Base-by-base conservation (phyloP, 2,329 filamentous ascomycete genomes). In the Furcasterigmium furcatum region DNA sequence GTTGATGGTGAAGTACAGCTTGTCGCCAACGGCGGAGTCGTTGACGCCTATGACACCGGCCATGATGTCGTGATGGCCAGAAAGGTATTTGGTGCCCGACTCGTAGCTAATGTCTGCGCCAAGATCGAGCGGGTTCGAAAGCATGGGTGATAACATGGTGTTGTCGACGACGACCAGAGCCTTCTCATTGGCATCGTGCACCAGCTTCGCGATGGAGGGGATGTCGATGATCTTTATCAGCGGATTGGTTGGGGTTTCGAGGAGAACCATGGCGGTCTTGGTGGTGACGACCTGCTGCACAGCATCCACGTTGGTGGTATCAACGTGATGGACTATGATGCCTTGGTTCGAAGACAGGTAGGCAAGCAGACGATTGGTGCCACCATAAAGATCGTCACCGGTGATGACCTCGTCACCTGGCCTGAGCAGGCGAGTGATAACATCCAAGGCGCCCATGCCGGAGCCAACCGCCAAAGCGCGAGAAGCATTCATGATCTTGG, bases 61-160 rank as follows among this genome's bases (percentile, higher is more conserved):
- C 94, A 99, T 99, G 62, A 99, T 87, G 63, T 99, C 95, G 74
- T 99, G 94, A 66, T 99, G 94, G 25, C 94, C 94, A 2, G 91
- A 97, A 6, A 99, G 78, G 61, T 99, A 99, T 67, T 99, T 99
- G 20, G 94, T 99, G 46, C 94, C 94, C 21, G 88, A 95, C 72
- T 99, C 94, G 68, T 99, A 99, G 46, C 95, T 90, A 55, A 99
- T 87, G 59, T 99, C 94, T 14, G 92, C 91, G 46, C 95, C 94
- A 22, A 97, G 78, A 50, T 97, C 92, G 16, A 99, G 81, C 6
- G 94, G 94, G 70, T 96, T 97, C 60, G 85, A 85, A 8, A 99
- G 83, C 74, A 96, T 85, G 10, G 94, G 94, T 3, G 91, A 96
- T 54, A 99, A 84, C 94, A 99, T 99, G 47, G 94, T 99, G 73